Evolutionary conservation across 192 early-diverging fungal genomes (phyloP).

Genomic region (Allomyces macrogynus): DNA sequence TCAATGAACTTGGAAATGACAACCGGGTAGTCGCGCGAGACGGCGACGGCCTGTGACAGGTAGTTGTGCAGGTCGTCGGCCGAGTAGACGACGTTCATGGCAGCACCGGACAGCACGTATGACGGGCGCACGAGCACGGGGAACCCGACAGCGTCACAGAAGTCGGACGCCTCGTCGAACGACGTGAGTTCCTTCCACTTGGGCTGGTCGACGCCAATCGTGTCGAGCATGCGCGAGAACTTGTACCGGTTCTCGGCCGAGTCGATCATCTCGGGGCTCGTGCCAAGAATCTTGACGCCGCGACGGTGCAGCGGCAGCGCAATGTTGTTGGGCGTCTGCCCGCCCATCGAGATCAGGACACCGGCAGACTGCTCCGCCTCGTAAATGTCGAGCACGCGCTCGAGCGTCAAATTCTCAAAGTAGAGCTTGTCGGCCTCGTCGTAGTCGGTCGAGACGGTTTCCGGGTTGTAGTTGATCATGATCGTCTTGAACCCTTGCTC

Average conservation of each 20-base stretch:
- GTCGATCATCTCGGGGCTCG: conserved; percentile 92
- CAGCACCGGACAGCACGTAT: conserved; percentile 95
- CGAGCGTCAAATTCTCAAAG: conserved; percentile 86
- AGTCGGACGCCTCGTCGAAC: conserved; percentile 60
- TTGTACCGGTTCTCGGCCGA: conserved; percentile 94
- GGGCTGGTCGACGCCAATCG: conserved; percentile 93
- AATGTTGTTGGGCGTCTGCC: conserved; percentile 96
- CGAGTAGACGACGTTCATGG: conserved; percentile 91
- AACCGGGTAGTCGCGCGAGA: conserved; percentile 85
- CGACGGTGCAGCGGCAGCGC: conserved; percentile 73
- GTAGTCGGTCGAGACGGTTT: conserved; percentile 98
- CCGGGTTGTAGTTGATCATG: conserved; percentile 99
- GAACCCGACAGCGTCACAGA: conserved; percentile 75
- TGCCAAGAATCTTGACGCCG: conserved; percentile 85
- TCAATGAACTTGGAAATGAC: conserved; percentile 98
- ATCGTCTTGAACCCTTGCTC: conserved; percentile 73
- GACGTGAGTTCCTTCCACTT: conserved; percentile 88
- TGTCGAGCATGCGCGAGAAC: conserved; percentile 91
- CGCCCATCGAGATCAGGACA: conserved; percentile 86
- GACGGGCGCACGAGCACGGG: conserved; percentile 95
- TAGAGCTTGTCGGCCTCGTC: conserved; percentile 96
- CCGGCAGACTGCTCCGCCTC: conserved; percentile 69
- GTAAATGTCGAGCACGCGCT: conserved; percentile 93
- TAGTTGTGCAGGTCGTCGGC: conserved; percentile 62
- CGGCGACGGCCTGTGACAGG: conserved; percentile 70